Evolutionary conservation across 2,329 filamentous ascomycete genomes (phyloP).

Genomic region (Neodidymelliopsis sp.): DNA sequence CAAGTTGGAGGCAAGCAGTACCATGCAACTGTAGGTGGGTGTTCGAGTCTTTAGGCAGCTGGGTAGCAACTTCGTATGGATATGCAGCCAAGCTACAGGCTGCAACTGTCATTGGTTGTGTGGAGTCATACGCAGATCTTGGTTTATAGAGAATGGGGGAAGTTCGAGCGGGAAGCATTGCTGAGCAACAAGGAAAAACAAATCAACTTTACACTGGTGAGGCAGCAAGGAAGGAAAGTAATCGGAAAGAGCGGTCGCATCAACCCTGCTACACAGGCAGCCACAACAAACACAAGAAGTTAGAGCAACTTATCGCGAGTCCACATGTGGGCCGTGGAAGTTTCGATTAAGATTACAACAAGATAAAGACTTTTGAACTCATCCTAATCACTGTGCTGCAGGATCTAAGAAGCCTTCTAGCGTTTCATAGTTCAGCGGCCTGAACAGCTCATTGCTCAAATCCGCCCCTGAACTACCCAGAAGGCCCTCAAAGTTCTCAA

Average conservation of each 20-base stretch:
- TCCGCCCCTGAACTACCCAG: conserved; percentile 49
- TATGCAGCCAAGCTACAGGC: too few species aligned
- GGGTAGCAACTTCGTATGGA: too few species aligned
- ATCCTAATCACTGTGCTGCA: conserved; percentile 20
- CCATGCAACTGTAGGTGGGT: too few species aligned
- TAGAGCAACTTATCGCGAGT: not conserved
- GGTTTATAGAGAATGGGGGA: too few species aligned
- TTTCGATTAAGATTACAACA: not conserved
- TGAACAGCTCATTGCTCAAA: conserved; percentile 49
- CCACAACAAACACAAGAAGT: not conserved
- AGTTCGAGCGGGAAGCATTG: too few species aligned
- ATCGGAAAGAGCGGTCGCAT: not conserved
- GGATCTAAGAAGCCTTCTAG: conserved; percentile 44
- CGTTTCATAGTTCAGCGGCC: conserved; percentile 46
- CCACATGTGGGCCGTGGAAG: too few species aligned
- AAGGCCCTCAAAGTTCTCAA: conserved; percentile 51
- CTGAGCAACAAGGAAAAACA: not conserved
- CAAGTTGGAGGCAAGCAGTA: too few species aligned
- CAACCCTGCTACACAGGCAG: not conserved
- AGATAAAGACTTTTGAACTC: not conserved
- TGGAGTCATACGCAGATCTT: too few species aligned
- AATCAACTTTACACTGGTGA: too few species aligned
- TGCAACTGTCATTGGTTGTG: too few species aligned
- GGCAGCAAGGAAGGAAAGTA: too few species aligned
- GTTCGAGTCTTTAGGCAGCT: too few species aligned